Base-by-base conservation (phyloP, 1,284 basidiomycete genomes). In the Marasmius tenuissimus region DNA sequence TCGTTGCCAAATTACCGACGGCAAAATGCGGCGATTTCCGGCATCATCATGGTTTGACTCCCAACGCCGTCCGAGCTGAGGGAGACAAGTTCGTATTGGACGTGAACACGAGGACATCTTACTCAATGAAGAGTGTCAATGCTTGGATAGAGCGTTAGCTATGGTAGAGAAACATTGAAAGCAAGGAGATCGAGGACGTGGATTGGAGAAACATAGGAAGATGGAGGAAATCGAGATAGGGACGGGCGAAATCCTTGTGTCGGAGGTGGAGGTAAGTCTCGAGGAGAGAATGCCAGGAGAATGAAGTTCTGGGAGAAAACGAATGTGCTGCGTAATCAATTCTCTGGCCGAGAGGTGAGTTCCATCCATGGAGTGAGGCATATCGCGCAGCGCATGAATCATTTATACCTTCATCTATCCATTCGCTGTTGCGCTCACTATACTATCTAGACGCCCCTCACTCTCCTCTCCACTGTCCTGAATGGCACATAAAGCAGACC, bases 401-500 rank as follows among this genome's bases (percentile, higher is more conserved):
- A 4, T 18, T 16, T 47, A n/a, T 47, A 47, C 45, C 6, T 2
- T 12, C 4, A 8, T 47, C 4, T 20, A 47, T 47, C n/a, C n/a
- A 20, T 4, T 20, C 16, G 5, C 11, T 54, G 4, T 27, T n/a
- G 1, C n/a, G 38, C 20, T 16, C 27, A 33, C n/a, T 38, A n/a
- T 38, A 54, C 35, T 37, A 35, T 54, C 14, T 54, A 27, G 27
- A 27, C 27, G 12, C 72, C 70, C 60, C 69, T 67, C 48, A 72
- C 60, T 56, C 68, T 76, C 49, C 79, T 73, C 66, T 85, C 83
- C 34, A 83, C 35, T 61, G 65, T 75, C 63, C 90, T 76, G 50
- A 91, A 78, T 5, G 84, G 83, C 4, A 86, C 27, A 71, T 92
- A 92, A 27, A 85, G 71, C n/a, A 89, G 18, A 10, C 71, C 79